These are phyloP conservation scores for Cylindrotheca fusiformis DNA, from an alignment of 108 stramenopile species.

Conservation along the genomic window DNA sequence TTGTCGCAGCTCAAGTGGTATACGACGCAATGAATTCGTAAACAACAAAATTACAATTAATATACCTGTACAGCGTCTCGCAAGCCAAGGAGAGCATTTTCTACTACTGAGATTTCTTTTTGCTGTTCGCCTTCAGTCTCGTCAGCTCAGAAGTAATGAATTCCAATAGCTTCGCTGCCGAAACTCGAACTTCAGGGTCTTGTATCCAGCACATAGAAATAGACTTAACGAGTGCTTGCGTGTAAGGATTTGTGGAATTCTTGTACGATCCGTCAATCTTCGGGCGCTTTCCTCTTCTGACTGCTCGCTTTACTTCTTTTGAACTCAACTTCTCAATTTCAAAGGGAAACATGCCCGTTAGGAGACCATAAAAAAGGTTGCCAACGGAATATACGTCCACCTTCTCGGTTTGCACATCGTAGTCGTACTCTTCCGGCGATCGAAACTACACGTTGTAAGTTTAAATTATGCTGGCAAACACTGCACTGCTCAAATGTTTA, in stretches of 20 bases:
- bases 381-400: conserved; percentile 75
- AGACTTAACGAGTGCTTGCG: conserved; percentile 38
- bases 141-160: not conserved
- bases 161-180: conserved; percentile 24
- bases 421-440: conserved; percentile 71
- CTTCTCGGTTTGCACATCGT: conserved; percentile 58
- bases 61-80: too few relatives aligned
- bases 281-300: conserved; percentile 45
- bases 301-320: conserved; percentile 19
- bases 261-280: conserved; percentile 19
- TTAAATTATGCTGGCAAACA: too few relatives aligned
- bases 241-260: conserved; percentile 41
- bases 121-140: too few relatives aligned
- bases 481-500: too few relatives aligned
- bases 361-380: conserved; percentile 58
- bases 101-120: too few relatives aligned
- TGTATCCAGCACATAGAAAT: conserved; percentile 53
- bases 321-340: conserved; percentile 15
- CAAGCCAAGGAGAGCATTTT: too few relatives aligned
- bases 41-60: too few relatives aligned
- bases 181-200: conserved; percentile 45
- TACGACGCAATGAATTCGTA: conserved; percentile 32
- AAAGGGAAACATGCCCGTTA: conserved; percentile 53
- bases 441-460: too few relatives aligned
- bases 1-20: conserved; percentile 57